A percentile compares a stretch with the other conserved stretches of the same genome.
Conservation (phyloP, 768 basidiomycete genomes). For the Collybia nuda region DNA sequence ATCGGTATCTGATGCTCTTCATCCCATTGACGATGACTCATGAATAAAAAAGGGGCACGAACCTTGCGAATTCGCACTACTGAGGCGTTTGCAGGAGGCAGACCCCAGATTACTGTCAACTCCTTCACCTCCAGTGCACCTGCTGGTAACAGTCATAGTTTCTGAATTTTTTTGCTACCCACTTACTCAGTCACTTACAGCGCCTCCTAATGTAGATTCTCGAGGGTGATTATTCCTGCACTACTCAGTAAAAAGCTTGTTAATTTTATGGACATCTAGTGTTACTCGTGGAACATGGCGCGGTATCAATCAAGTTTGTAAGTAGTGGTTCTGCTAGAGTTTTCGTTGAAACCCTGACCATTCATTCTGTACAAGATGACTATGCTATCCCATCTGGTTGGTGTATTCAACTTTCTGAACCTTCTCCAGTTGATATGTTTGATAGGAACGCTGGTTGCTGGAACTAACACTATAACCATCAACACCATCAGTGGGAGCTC, state of each 20-base stretch:
- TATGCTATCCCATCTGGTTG: constrained; percentile 41
- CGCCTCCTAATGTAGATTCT: constrained; percentile 39
- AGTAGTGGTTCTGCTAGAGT: constrained; percentile 11
- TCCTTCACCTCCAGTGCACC: constrained; percentile 41
- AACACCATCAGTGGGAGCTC: constrained; percentile 43
- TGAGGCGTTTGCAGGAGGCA: constrained; percentile 44
- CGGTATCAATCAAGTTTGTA: constrained; percentile 43
- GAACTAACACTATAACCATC: constrained; percentile 42
- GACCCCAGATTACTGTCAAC: constrained; percentile 45
- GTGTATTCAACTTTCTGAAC: background rate
- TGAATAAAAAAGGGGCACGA: constrained; percentile 31
- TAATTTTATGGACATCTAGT: constrained; percentile 16
- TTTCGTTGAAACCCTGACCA: too few species aligned
- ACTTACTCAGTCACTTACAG: constrained; percentile 14
- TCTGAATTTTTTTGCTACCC: background rate
- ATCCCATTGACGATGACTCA: background rate
- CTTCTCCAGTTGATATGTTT: background rate
- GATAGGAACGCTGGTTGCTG: constrained; percentile 32
- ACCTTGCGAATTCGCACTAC: constrained; percentile 47
- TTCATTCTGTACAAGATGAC: constrained; percentile 25
- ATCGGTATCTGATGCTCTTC: constrained; percentile 24
- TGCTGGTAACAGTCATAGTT: constrained; percentile 21
- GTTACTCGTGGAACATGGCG: constrained; percentile 54
- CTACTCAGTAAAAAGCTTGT: background rate
- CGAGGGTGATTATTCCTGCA: constrained; percentile 32